Percentiles rank a stretch among this genome's conserved stretches.
Evolutionary conservation across 2,329 filamentous ascomycete species (phyloP).

Genomic region (Akanthomyces lecanii): DNA sequence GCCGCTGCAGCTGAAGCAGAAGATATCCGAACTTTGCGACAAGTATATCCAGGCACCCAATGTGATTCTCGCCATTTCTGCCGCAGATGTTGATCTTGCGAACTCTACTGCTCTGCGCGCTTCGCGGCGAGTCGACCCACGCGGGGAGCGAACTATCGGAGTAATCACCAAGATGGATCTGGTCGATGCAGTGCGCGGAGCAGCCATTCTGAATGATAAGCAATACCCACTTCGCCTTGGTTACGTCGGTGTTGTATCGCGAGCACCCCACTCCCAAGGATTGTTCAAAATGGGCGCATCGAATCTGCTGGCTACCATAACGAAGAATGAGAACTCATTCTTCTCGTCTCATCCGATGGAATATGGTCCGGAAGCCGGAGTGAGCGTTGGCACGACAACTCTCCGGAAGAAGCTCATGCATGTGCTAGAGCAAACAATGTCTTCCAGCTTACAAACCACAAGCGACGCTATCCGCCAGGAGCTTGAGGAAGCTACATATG

Average conservation of each 20-base stretch:
- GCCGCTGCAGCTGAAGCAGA: constrained; percentile 85
- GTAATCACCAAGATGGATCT: constrained; percentile 99
- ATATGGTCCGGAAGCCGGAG: constrained; percentile 68
- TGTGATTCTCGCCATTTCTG: constrained; percentile 94
- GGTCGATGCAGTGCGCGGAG: constrained; percentile 76
- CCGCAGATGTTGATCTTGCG: constrained; percentile 92
- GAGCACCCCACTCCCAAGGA: constrained; percentile 63
- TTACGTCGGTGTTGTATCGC: constrained; percentile 92
- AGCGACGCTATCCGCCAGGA: constrained; percentile 92
- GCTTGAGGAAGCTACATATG: constrained; percentile 92
- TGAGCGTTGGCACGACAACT: constrained; percentile 78
- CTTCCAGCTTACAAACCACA: constrained; percentile 80
- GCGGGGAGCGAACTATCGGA: constrained; percentile 93
- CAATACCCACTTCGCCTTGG: constrained; percentile 94
- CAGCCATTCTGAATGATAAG: constrained; percentile 74
- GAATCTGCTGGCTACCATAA: constrained; percentile 76
- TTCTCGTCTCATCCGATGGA: constrained; percentile 80
- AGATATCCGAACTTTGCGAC: constrained; percentile 93
- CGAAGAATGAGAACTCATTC: constrained; percentile 81
- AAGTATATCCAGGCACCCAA: constrained; percentile 97
- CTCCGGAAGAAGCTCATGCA: constrained; percentile 95
- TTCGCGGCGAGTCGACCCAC: constrained; percentile 84
- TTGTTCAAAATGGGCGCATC: constrained; percentile 80
- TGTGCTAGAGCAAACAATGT: constrained; percentile 96
- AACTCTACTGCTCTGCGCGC: constrained; percentile 92